These are phyloP conservation scores for Oryza longistaminata DNA, from an alignment of 176 grass and related monocot species.

Conservation along the genomic window DNA sequence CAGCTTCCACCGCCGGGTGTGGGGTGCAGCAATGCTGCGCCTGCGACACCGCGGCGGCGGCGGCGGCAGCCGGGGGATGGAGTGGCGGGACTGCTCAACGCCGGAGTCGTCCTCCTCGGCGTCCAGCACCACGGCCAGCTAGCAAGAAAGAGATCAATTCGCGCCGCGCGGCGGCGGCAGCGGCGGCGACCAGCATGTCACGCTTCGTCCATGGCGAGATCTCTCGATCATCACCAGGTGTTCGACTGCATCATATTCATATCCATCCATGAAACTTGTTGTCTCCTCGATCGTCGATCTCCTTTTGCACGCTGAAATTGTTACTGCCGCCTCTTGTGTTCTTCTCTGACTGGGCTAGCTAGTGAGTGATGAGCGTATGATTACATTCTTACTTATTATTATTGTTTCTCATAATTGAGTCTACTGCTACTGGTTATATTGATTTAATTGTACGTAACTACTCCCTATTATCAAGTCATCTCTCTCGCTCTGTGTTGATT, in stretches of 20 bases:
- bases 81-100: conserved; percentile 33
- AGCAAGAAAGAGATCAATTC: neutral
- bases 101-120: conserved; percentile 39
- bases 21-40: conserved; percentile 37
- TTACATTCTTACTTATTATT: neutral
- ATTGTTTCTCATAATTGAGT: neutral
- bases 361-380: neutral
- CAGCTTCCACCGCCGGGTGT: conserved; percentile 67
- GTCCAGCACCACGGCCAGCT: conserved; percentile 43
- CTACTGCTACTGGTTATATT: neutral
- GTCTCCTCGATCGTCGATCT: too few species aligned
- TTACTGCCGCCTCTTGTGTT: neutral
- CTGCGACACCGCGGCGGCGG: neutral
- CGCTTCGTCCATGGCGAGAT: neutral
- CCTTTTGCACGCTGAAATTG: neutral
- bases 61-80: neutral
- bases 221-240: neutral
- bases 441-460: neutral
- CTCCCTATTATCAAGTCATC: neutral
- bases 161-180: neutral
- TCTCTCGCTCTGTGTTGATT: neutral
- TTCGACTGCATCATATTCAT: neutral
- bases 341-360: neutral
- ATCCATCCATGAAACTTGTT: neutral
- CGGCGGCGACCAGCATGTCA: too few species aligned